A percentile compares a stretch with the other conserved stretches of the same genome.
Conservation (phyloP, 805 yeast species). For the Metschnikowia kofuensis region DNA sequence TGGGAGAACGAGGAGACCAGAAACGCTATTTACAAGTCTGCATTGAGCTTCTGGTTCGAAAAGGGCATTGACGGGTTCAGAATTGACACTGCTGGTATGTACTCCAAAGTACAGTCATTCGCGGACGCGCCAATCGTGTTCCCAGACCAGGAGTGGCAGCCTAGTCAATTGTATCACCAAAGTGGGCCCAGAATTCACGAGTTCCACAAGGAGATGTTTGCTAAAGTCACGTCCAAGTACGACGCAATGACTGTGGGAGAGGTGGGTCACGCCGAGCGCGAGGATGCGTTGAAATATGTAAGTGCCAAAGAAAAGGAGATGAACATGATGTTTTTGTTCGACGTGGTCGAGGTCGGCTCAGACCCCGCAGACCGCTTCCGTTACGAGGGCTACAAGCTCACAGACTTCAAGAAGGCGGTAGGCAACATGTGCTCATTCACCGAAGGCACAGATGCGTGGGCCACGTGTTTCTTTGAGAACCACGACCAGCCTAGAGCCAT, state of each 20-base stretch:
- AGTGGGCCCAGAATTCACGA: conserved; percentile 59
- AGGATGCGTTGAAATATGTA: conserved; percentile 43
- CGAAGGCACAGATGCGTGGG: conserved; percentile 55
- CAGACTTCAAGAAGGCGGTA: conserved; percentile 42
- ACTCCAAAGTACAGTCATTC: conserved; percentile 45
- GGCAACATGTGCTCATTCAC: conserved; percentile 34
- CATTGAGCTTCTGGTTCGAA: conserved; percentile 52
- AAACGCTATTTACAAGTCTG: conserved; percentile 43
- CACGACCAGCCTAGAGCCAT: conserved; percentile 59
- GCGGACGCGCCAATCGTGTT: conserved; percentile 49
- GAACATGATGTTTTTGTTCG: conserved; percentile 40
- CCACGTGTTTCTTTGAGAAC: conserved; percentile 53
- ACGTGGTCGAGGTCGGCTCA: conserved; percentile 38
- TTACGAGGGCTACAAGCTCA: conserved; percentile 29
- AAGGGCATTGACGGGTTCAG: conserved; percentile 60
- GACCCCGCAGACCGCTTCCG: conserved; percentile 33
- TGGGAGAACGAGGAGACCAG: conserved; percentile 51
- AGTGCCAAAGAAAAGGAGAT: conserved; percentile 38
- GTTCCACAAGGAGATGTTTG: conserved; percentile 49
- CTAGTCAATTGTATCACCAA: conserved; percentile 28
- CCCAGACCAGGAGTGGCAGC: conserved; percentile 42
- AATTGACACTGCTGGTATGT: conserved; percentile 53
- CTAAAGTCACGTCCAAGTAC: conserved; percentile 40
- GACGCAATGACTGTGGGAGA: conserved; percentile 60
- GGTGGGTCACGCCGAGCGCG: conserved; percentile 43